Evolutionary conservation across 2,329 filamentous ascomycete species (phyloP).

Genomic region (Claviceps sp.): DNA sequence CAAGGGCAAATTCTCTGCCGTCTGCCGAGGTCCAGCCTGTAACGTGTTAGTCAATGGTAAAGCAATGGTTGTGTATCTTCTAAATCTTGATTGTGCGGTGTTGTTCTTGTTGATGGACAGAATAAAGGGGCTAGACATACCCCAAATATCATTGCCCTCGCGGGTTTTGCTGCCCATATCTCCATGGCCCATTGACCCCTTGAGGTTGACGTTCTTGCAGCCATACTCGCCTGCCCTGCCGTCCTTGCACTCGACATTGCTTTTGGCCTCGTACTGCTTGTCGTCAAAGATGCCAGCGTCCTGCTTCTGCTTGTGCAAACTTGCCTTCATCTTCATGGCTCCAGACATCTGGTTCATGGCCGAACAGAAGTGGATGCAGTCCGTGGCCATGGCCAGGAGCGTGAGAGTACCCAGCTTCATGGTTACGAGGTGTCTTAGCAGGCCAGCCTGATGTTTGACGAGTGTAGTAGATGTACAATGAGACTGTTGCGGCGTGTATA

Average conservation of each 20-base stretch:
- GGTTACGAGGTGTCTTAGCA: neutral
- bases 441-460: too few species aligned
- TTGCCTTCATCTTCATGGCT: neutral
- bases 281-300: neutral
- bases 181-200: constrained; percentile 23
- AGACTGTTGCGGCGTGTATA: neutral
- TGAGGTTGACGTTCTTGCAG: constrained; percentile 23
- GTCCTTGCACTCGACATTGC: neutral
- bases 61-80: too few species aligned
- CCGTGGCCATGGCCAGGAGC: neutral
- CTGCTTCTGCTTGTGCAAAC: neutral
- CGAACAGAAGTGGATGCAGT: neutral
- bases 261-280: neutral
- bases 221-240: constrained; percentile 14
- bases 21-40: constrained; percentile 8
- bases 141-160: constrained; percentile 23
- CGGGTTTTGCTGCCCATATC: constrained; percentile 20
- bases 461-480: too few species aligned
- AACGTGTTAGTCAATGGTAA: too few species aligned
- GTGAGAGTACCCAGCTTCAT: neutral
- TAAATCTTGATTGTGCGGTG: too few species aligned
- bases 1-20: constrained; percentile 31
- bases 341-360: neutral
- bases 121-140: constrained; percentile 1
- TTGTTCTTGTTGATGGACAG: neutral